A percentile compares a stretch with the other conserved stretches of the same genome.
phyloP scores from a whole-genome alignment of 208 protist genomes.

The Acanthamoeba triangularis region DNA sequence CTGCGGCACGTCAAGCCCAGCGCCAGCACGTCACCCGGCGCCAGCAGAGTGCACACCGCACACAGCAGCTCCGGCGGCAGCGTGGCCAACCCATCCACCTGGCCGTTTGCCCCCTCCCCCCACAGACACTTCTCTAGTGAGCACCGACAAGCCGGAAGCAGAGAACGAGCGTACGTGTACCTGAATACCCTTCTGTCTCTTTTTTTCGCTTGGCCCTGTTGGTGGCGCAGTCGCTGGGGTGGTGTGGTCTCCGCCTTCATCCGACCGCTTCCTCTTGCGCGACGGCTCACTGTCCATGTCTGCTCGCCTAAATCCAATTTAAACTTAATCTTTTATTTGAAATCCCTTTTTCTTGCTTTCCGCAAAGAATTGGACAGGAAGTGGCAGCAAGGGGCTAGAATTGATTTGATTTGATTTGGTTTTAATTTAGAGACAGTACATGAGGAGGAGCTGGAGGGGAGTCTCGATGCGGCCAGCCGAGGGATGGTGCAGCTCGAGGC shows the following conservation, averaged over 20 bases:
- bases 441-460: constrained; percentile 18
- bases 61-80: background rate
- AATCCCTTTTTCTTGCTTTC: too few relatives aligned
- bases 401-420: background rate
- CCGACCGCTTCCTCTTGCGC: too few relatives aligned
- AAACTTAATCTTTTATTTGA: too few relatives aligned
- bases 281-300: too few relatives aligned
- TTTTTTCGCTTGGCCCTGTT: too few relatives aligned
- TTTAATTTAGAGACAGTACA: background rate
- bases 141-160: too few relatives aligned
- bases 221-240: too few relatives aligned
- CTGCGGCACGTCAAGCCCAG: background rate
- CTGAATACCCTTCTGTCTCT: too few relatives aligned
- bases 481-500: constrained; percentile 4
- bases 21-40: background rate
- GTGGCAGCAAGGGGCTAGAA: background rate
- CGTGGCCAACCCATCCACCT: background rate
- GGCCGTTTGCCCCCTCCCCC: background rate
- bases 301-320: too few relatives aligned
- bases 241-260: too few relatives aligned
- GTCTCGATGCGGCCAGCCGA: background rate
- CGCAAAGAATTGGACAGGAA: background rate
- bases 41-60: background rate
- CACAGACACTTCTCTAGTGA: too few relatives aligned
- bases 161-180: too few relatives aligned